Evolutionary conservation across 1,284 basidiomycete genomes (phyloP), one percentile per base, ranked within the genome.

Genomic region (Microbotryomycetes sp.): DNA sequence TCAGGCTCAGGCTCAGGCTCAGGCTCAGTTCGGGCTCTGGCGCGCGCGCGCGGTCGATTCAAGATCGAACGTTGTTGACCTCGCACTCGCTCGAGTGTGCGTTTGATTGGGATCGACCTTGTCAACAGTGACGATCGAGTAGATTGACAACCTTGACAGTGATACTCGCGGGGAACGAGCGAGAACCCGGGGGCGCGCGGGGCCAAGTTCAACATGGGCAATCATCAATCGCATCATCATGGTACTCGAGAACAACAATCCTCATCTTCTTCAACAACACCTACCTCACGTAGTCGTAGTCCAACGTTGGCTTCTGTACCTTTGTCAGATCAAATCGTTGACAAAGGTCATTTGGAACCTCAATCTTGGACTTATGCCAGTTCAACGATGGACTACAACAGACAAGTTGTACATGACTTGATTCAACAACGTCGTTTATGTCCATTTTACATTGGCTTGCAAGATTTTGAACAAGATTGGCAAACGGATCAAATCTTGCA

Each of bases 371-470:
- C 88, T 14, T 88, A 88, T 47, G 71, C 74, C 29, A 73, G 75
- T 26, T 74, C 73, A 4, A 75, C 83, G 45, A 82, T 84, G 74
- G 93, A 97, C 77, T 98, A 92, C 85, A 89, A 90, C 74, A 89
- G 62, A 79, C 90, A 23, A 62, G 19, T 50, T 63, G 92, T 96
- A 63, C 86, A 88, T 56, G 84, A 88, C 74, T 82, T 91, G 73
- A 93, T 98, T 76, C 80, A 87, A 71, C 86, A 89, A 66, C 86
- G 91, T 73, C 86, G 84, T 72, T 83, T 98, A 28, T 91, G 92
- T 0, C 96, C 96, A 0, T 97, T 97, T 79, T 98, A 97, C 77
- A 83, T 90, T 49, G 92, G 93, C 4, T 81, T 96, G 30, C 92
- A 97, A 72, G 94, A 97, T 68, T 97, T 89, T 73, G 86, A 89